Base-by-base conservation (phyloP, 2,329 filamentous ascomycete species). In the Elsinoe arachidis region DNA sequence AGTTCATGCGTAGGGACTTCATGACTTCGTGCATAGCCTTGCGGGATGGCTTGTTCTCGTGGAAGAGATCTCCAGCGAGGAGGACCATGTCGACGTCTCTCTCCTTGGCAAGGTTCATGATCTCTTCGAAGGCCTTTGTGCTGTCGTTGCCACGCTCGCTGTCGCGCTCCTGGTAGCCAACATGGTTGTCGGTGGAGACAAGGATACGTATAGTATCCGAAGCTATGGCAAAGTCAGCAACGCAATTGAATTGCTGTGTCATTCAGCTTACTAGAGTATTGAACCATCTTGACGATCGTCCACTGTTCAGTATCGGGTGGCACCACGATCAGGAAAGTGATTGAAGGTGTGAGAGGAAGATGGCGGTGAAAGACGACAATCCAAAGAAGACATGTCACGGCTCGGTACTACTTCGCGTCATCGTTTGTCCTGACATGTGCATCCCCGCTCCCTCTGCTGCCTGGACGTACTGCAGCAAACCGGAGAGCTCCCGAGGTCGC, bases 1-100 rank as follows among this genome's bases (percentile, higher is more conserved):
- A 97, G 68, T 96, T 96, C 78, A 90, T 87, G 55, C 93, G 85
- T 30, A 99, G 78, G 1, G 89, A 93, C 33, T 90, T 85, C 90
- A 97, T 97, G 61, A 99, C 93, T 69, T 99, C 90, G 70, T 93
- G 97, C 81, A 99, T 88, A 26, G 91, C 86, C 68, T 96, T 96
- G 59, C 93, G 83, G 5, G 90, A 96, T 2, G 93, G 95, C 66
- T 96, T 96, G 72, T 99, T 99, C 65, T 99, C 92, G 70, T 99
- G 95, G 69, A 99, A 99, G 1, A 99, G 80, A 69, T 99, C 93
- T 47, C 93, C 93, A 2, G 87, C 92, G 3, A 99, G 83, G 1
- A 99, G 79, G 0, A 99, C 88, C 93, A 99, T 97, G 72, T 99
- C 93, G 63, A 99, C 93, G 74, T 99, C 93, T 68, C 86, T 80